Percentiles rank a stretch among this genome's conserved stretches.
Evolutionary conservation across 2,329 filamentous ascomycete species (phyloP).

Genomic region (Emydomyces testavorans): DNA sequence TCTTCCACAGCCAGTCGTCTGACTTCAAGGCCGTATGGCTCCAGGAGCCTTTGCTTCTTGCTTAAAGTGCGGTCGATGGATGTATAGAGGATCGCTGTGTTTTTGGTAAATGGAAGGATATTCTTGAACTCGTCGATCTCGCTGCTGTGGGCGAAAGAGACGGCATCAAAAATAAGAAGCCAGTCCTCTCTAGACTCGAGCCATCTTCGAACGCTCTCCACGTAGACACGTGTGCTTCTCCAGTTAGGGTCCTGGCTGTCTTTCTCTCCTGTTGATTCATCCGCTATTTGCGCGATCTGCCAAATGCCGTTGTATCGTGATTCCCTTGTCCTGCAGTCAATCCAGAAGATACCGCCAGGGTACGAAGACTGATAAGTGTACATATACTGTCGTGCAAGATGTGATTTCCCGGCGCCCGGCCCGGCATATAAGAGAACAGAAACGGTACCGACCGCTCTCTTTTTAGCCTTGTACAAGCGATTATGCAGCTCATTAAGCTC

Average conservation of each 20-base stretch:
- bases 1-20: slow-evolving; percentile 45
- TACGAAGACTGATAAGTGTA: slow-evolving; percentile 49
- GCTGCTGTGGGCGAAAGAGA: slow-evolving; percentile 49
- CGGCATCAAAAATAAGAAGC: slow-evolving; percentile 57
- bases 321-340: slow-evolving; percentile 49
- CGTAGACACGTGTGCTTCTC: slow-evolving; percentile 39
- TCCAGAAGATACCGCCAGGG: slow-evolving; percentile 58
- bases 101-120: slow-evolving; percentile 53
- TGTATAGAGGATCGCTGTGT: slow-evolving; percentile 57
- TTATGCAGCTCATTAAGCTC: slow-evolving; percentile 49
- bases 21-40: slow-evolving; percentile 49
- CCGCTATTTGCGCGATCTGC: slow-evolving; percentile 51
- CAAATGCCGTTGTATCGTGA: slow-evolving; percentile 53
- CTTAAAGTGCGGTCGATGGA: slow-evolving; percentile 50
- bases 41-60: slow-evolving; percentile 47
- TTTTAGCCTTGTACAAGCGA: slow-evolving; percentile 48
- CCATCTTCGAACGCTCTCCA: slow-evolving; percentile 50
- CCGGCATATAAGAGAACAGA: slow-evolving; percentile 54
- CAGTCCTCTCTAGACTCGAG: slow-evolving; percentile 51
- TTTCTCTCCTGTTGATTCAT: slow-evolving; percentile 35
- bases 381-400: slow-evolving; percentile 56
- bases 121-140: slow-evolving; percentile 41
- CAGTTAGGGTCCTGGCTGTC: slow-evolving; percentile 30
- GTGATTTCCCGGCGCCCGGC: slow-evolving; percentile 57
- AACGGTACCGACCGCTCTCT: slow-evolving; percentile 47